Conservation (phyloP, 108 stramenopile genomes). For the Cyclostephanos tholiformis region DNA sequence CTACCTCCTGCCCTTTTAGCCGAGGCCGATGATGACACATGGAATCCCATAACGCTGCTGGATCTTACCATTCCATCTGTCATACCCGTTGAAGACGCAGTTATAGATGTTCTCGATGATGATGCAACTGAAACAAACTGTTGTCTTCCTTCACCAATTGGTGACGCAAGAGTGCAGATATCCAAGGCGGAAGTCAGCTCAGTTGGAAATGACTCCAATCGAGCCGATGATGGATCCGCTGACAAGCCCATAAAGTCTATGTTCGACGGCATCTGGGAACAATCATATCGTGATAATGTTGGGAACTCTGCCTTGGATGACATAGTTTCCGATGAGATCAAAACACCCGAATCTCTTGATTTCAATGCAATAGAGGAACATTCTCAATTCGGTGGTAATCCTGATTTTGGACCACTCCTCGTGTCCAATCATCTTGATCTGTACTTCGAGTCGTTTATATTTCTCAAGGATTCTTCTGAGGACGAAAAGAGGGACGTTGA, state of each 20-base stretch:
- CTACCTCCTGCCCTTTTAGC: slow-evolving; percentile 31
- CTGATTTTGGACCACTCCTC: slow-evolving; percentile 42
- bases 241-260: slow-evolving; percentile 20
- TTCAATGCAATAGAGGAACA: slow-evolving; percentile 60
- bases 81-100: not conserved
- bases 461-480: slow-evolving; percentile 37
- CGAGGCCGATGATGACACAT: slow-evolving; percentile 37
- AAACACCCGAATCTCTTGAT: slow-evolving; percentile 18
- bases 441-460: slow-evolving; percentile 76
- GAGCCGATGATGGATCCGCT: slow-evolving; percentile 2
- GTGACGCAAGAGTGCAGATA: not conserved
- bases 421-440: slow-evolving; percentile 67
- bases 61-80: not conserved
- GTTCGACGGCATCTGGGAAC: slow-evolving; percentile 46
- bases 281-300: slow-evolving; percentile 39
- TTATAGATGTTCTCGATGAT: not conserved
- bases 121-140: not conserved
- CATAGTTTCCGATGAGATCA: not conserved
- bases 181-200: not conserved
- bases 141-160: not conserved
- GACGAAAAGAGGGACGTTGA: slow-evolving; percentile 13
- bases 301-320: not conserved
- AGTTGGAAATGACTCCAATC: not conserved
- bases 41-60: slow-evolving; percentile 24
- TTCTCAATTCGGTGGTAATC: slow-evolving; percentile 65